Evolutionary conservation across 129 eudicot species (phyloP).

Genomic region (Smallanthus sonchifolius): DNA sequence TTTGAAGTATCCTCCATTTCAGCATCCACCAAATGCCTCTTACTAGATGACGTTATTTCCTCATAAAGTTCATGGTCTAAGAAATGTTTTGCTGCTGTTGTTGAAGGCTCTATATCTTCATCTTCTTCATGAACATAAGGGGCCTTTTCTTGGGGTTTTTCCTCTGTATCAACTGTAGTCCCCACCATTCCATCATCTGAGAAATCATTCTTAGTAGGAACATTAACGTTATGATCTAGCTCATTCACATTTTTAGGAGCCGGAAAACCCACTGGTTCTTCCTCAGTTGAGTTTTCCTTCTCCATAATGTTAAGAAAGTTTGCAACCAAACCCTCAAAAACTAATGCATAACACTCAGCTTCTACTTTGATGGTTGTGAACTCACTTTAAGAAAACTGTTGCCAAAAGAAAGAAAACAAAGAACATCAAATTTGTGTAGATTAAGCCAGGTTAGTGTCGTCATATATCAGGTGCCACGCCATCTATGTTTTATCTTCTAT

Average conservation of each 20-base stretch:
- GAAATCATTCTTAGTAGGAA: conserved; percentile 1
- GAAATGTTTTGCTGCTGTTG: background rate
- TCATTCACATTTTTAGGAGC: conserved; percentile 7
- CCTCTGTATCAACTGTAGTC: background rate
- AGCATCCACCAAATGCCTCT: conserved; percentile 5
- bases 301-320: conserved; percentile 25
- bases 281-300: conserved; percentile 29
- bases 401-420: conserved; percentile 2
- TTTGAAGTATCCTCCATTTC: conserved; percentile 8
- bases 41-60: conserved; percentile 15
- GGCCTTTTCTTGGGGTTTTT: background rate
- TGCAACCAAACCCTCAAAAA: conserved; percentile 19
- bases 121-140: conserved; percentile 1
- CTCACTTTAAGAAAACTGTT: conserved; percentile 20
- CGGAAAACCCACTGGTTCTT: conserved; percentile 20
- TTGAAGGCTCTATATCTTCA: background rate
- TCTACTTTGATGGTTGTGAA: conserved; percentile 5
- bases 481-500: background rate
- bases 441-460: background rate
- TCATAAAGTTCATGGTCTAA: conserved; percentile 6
- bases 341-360: conserved; percentile 18
- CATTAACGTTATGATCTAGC: conserved; percentile 12
- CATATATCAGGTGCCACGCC: background rate
- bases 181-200: conserved; percentile 16
- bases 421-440: background rate